Base-by-base conservation (phyloP, 108 stramenopile species). In the Schizochytrium sp. region DNA sequence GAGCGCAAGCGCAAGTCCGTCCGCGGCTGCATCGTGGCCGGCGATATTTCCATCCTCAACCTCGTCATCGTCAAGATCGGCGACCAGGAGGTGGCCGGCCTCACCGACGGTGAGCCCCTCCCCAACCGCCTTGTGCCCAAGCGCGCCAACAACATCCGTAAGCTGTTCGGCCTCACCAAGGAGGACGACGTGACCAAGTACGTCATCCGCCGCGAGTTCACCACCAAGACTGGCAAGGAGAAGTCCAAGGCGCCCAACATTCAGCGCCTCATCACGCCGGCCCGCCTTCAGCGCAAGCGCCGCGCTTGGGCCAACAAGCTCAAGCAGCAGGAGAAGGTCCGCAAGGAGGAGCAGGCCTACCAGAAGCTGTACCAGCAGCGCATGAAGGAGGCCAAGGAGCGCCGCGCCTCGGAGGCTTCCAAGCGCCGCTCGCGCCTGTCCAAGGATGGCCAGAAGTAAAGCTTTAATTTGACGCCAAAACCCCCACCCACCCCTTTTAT, bases 1-100 rank as follows among this genome's bases (percentile, higher is more conserved):
- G 99, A 99, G 96, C 97, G 99, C 92, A 98, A 98, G 96, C 97
- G 99, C 93, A 99, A 99, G 94, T 97, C 97, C 87, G 97, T 99
- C 60, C 98, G 99, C 87, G 98, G 99, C 55, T 98, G 98, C 96
- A 98, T 99, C 89, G 98, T 99, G 71, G 97, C 96, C 88, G 93
- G 96, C 55, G 99, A 99, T 92, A 96, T 99, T 93, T 93, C 99
- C 87, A 98, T 98, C 55, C 97, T 99, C 89, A 98, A 98, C 96
- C 94, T 99, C 53, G 98, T 99, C 59, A 94, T 99, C 76, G 94
- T 96, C 90, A 98, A 99, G 95, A 92, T 96, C 60, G 98, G 98
- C 34, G 98, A 97, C 47, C 94, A 94, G 58, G 92, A 96, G 58
- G 92, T 99, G 89, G 94, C 96, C 71, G 98, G 98, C 34, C 94